Conservation (phyloP, 2,329 filamentous ascomycete genomes). For the Biscogniauxia sp. region DNA sequence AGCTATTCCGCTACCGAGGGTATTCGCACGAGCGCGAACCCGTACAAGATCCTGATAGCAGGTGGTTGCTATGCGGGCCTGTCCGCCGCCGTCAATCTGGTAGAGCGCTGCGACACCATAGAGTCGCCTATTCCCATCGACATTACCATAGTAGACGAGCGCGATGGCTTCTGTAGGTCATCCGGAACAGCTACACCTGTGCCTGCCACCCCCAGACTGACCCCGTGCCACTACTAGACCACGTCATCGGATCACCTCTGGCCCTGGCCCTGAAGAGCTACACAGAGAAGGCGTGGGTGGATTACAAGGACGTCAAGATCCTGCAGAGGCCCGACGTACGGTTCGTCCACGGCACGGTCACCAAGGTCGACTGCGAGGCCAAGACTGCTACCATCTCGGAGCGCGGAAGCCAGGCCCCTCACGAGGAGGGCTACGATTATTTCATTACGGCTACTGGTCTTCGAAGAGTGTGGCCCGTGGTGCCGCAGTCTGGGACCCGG, state of each 20-base stretch:
- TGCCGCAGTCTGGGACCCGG: constrained; percentile 63
- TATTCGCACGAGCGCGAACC: constrained; percentile 22
- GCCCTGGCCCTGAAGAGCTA: constrained; percentile 64
- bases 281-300: constrained; percentile 67
- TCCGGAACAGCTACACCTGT: neutral
- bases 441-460: constrained; percentile 72
- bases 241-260: constrained; percentile 73
- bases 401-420: constrained; percentile 40
- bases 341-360: constrained; percentile 65
- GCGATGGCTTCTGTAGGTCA: constrained; percentile 76
- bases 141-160: constrained; percentile 73
- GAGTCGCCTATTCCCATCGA: constrained; percentile 56
- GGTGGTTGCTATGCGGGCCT: constrained; percentile 74
- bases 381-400: constrained; percentile 60
- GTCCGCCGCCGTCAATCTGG: constrained; percentile 62
- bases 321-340: constrained; percentile 61
- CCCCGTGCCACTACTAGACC: constrained; percentile 48
- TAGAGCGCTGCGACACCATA: constrained; percentile 58
- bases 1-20: neutral
- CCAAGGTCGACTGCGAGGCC: constrained; percentile 54
- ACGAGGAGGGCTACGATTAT: constrained; percentile 65
- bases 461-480: constrained; percentile 67
- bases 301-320: constrained; percentile 64
- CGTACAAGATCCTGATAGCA: constrained; percentile 61
- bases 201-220: constrained; percentile 10